Base-by-base conservation (phyloP, 257 asterid species). In the Solanum virginianum region DNA sequence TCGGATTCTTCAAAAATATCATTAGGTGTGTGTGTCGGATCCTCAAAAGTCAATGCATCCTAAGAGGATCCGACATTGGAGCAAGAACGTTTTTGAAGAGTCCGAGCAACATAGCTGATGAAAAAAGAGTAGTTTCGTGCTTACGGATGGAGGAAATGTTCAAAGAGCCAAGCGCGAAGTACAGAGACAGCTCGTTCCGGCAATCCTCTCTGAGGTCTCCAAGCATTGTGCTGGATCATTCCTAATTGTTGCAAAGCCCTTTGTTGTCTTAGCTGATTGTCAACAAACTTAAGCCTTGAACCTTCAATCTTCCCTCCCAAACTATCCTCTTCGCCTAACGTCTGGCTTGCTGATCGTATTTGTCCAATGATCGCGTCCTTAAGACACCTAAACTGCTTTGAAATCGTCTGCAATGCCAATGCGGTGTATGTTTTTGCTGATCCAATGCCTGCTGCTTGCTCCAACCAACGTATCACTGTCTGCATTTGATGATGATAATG, bases 191-290 rank as follows among this genome's bases (percentile, higher is more conserved):
- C 93, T 2, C 98, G 89, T 83, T 96, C 99, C 3, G 99, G 99
- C 88, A 96, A 91, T 59, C 99, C 99, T 88, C 99, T 86, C 84
- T 95, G 99, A 80, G 99, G 99, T 89, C 99, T 95, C 99, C 99
- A 96, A 86, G 99, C 99, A 88, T 95, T 96, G 82, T 95, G 97
- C 85, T 94, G 99, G 91, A 95, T 92, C 99, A 96, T 95, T 89
- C 99, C 99, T 93, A 96, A 84, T 32, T 96, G 99, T 88, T 96
- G 98, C 29, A 96, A 81, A 18, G 99, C 98, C n/a, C 98, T 91
- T 80, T 94, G 99, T 69, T 96, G 99, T 43, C 98, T 85, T 2
- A 96, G 89, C 47, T 96, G 99, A 85, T 95, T 96, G 36, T 95
- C 99, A 0, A 96, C 97, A 24, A 92, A 94, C 56, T 96, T 96